Evolutionary conservation across 306 rosid genomes (phyloP).

Genomic region (Psophocarpus tetragonolobus): DNA sequence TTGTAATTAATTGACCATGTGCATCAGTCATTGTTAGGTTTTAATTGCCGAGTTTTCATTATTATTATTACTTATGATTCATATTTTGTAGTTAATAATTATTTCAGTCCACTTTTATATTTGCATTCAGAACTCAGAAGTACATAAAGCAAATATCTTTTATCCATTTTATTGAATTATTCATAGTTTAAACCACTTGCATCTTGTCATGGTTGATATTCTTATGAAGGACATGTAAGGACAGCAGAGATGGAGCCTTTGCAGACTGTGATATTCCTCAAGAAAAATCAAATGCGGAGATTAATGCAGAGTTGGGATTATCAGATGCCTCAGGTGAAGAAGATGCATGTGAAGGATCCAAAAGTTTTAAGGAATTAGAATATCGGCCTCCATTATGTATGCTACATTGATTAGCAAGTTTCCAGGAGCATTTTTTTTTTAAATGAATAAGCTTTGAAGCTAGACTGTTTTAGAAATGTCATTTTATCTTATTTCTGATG

Average conservation of each 20-base stretch:
- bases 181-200: constrained; percentile 19
- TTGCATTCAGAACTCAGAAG: constrained; percentile 18
- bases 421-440: background rate
- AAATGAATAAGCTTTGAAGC: constrained; percentile 27
- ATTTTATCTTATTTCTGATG: constrained; percentile 33
- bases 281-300: constrained; percentile 97
- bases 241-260: constrained; percentile 67
- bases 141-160: background rate
- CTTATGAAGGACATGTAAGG: constrained; percentile 83
- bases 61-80: background rate
- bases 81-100: constrained; percentile 14
- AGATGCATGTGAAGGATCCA: constrained; percentile 60
- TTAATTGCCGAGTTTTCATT: constrained; percentile 15
- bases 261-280: constrained; percentile 83
- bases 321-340: constrained; percentile 97
- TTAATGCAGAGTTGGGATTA: constrained; percentile 88
- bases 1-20: constrained; percentile 5
- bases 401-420: constrained; percentile 23
- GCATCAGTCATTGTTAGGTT: constrained; percentile 19
- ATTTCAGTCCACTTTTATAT: background rate
- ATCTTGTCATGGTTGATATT: constrained; percentile 30
- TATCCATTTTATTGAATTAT: background rate
- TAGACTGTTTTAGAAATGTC: constrained; percentile 5
- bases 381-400: constrained; percentile 58
- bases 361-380: constrained; percentile 65